These are phyloP conservation scores for Benincasa hispida DNA, from an alignment of 306 rosid species.

Conservation along the genomic window DNA sequence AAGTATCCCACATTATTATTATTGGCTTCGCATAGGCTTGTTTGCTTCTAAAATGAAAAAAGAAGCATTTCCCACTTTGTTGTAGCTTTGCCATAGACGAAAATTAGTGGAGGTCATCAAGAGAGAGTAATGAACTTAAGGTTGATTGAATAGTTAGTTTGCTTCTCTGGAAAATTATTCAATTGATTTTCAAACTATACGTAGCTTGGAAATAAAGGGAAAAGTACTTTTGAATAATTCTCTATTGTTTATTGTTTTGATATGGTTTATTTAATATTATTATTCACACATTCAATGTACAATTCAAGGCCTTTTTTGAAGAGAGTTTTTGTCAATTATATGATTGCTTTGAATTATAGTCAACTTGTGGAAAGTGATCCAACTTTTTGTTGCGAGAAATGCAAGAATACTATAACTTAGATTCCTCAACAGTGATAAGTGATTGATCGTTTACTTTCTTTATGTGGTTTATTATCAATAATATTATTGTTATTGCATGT, in stretches of 20 bases:
- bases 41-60: background rate
- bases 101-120: background rate
- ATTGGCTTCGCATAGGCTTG: background rate
- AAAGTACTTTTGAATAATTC: background rate
- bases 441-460: background rate
- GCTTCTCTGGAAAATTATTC: background rate
- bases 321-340: background rate
- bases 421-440: background rate
- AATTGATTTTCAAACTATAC: background rate
- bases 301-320: background rate
- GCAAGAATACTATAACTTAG: background rate
- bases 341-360: background rate
- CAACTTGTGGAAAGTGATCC: background rate
- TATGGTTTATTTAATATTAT: background rate
- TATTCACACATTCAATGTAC: background rate
- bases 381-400: background rate
- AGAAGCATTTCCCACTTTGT: background rate
- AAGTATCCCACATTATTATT: background rate
- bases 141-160: background rate
- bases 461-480: background rate
- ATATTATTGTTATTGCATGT: background rate
- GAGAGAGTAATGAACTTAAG: background rate
- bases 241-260: background rate
- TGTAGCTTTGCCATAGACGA: background rate
- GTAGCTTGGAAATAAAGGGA: background rate